phyloP scores from a whole-genome alignment of 371 early-diverging fungal genomes.

The Actinomortierella wolfii region DNA sequence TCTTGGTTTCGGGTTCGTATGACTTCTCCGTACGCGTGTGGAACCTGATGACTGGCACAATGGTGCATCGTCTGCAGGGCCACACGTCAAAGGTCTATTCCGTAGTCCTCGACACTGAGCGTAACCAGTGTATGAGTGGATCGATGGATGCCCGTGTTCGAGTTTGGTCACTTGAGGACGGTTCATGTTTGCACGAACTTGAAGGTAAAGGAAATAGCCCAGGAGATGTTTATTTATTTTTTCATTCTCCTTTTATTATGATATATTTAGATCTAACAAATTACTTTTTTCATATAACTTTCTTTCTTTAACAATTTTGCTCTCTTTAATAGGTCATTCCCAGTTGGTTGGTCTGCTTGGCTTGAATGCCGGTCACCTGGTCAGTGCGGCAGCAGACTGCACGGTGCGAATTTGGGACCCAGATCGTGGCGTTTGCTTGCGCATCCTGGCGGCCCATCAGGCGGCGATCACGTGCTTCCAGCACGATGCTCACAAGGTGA shows the following conservation, averaged over 20 bases:
- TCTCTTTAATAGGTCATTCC: conserved; percentile 92
- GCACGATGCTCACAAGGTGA: conserved; percentile 86
- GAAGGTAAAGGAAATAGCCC: conserved; percentile 54
- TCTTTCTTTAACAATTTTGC: background rate
- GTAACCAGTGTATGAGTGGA: conserved; percentile 88
- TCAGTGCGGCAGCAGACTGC: conserved; percentile 96
- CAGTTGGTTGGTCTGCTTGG: conserved; percentile 93
- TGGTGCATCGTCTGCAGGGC: conserved; percentile 75
- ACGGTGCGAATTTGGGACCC: conserved; percentile 96
- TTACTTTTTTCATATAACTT: background rate
- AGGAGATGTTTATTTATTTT: conserved; percentile 3
- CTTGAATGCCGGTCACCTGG: conserved; percentile 78
- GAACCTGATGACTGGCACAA: conserved; percentile 77
- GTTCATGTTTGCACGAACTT: conserved; percentile 75
- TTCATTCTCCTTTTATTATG: conserved; percentile 9
- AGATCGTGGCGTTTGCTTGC: conserved; percentile 67
- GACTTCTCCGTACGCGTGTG: conserved; percentile 95
- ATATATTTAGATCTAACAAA: background rate
- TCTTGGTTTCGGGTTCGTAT: conserved; percentile 94
- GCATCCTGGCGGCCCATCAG: conserved; percentile 70
- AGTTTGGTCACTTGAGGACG: conserved; percentile 93
- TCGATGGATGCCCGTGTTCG: conserved; percentile 96
- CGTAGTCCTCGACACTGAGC: conserved; percentile 86
- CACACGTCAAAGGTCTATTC: conserved; percentile 94
- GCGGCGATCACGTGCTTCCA: conserved; percentile 96